These are phyloP conservation scores for Agrostemma githago DNA, from an alignment of 148 eudicot genomes.

Conservation along the genomic window DNA sequence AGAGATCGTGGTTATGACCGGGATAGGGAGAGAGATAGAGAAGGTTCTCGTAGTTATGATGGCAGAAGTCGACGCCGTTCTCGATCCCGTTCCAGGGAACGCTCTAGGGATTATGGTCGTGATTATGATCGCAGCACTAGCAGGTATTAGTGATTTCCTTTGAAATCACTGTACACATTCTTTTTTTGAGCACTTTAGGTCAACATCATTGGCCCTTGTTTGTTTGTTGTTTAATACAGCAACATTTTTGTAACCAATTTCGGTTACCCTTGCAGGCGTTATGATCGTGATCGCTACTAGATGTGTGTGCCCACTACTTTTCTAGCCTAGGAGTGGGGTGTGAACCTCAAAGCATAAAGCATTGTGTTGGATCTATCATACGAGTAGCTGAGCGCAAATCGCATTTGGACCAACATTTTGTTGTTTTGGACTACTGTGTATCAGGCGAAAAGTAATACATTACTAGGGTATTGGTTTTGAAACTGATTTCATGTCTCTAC, in stretches of 20 bases:
- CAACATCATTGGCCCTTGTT: not conserved
- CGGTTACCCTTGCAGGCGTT: conserved; percentile 24
- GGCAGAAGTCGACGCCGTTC: conserved; percentile 81
- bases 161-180: not conserved
- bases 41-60: conserved; percentile 64
- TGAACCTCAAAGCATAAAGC: not conserved
- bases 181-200: not conserved
- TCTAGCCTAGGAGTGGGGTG: not conserved
- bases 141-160: conserved; percentile 39
- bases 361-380: conserved; percentile 1
- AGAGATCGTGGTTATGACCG: conserved; percentile 56
- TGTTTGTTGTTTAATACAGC: not conserved
- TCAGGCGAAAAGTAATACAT: not conserved
- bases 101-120: conserved; percentile 51
- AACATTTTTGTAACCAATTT: not conserved
- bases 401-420: not conserved
- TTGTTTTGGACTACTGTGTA: not conserved
- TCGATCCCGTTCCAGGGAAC: conserved; percentile 83
- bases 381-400: not conserved
- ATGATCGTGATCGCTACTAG: conserved; percentile 31
- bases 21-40: conserved; percentile 72
- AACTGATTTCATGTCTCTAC: not conserved
- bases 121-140: conserved; percentile 75
- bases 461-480: not conserved
- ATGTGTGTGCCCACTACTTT: not conserved